Evolutionary conservation across 1,139 yeast genomes (phyloP), one percentile per base, ranked within the genome.

Genomic region (Wickerhamomyces sp.): DNA sequence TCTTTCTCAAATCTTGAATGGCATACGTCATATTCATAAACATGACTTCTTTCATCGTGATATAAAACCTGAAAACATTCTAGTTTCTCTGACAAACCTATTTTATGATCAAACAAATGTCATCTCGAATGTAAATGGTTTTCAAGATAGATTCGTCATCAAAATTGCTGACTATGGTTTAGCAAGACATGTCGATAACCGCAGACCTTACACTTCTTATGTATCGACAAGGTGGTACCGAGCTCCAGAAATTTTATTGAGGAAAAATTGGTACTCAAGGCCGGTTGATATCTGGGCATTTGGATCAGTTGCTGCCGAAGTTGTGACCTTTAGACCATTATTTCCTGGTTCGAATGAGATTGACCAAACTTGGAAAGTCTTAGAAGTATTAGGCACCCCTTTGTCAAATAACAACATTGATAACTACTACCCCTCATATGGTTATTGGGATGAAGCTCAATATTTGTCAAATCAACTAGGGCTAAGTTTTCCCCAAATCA

Each of bases 221-320:
- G 94, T 92, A 7, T 85, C 96, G 0, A 92, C 97, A 0, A 74
- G 98, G 52, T 92, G 97, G 97, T 92, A 92, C 59, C 70, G 98
- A 45, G 81, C 97, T 0, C 98, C 98, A 0, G 98, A 92, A 61
- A 83, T 92, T 33, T 68, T 92, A 33, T 67, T 92, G 42, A 72
- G 92, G 46, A 76, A 76, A 47, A 72, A 72, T 8, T 64, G 63
- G 51, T 88, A 92, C 59, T 77, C 92, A 0, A 73, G 68, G 38
- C 89, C 95, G 0, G 77, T 88, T 31, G 98, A 92, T 65, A 76
- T 90, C 31, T 92, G 97, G 97, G 96, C 97, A 0, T 85, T 88
- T 65, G 97, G 95, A 1, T 73, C 83, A 22, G 87, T 92, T 35
- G 90, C 92, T 0, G 78, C 78, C 7, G 98, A 92, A 60, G 67